Evolutionary conservation across 116 monocot species (phyloP).

Genomic region (Phalaenopsis hybrid): DNA sequence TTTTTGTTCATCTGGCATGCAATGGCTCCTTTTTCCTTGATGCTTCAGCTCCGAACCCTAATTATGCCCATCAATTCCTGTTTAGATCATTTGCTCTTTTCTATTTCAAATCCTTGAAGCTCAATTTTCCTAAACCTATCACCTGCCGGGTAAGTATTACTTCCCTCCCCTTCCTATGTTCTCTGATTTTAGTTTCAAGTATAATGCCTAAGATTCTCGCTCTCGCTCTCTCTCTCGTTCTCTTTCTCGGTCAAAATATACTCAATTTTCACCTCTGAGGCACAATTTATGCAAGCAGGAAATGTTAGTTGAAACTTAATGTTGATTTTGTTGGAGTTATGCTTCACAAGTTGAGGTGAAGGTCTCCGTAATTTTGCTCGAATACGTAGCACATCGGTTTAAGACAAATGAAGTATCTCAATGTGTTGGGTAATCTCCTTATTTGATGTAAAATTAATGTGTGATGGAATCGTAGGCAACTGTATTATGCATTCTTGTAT

Average conservation of each 20-base stretch:
- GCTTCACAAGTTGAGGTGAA: background rate
- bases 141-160: too few relatives aligned
- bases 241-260: background rate
- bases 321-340: background rate
- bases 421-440: background rate
- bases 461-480: background rate
- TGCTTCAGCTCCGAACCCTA: background rate
- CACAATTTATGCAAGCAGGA: background rate
- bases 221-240: too few relatives aligned
- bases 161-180: background rate
- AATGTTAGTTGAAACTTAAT: background rate
- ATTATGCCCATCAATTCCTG: too few relatives aligned
- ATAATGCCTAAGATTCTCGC: background rate
- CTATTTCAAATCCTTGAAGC: too few relatives aligned
- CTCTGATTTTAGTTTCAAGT: background rate
- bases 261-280: background rate
- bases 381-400: too few relatives aligned
- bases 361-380: too few relatives aligned
- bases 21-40: background rate
- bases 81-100: too few relatives aligned
- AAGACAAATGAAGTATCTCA: too few relatives aligned
- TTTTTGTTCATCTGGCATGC: background rate
- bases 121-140: too few relatives aligned
- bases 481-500: background rate
- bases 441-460: background rate